phyloP scores from a whole-genome alignment of 2,329 filamentous ascomycete genomes.

The Akanthomyces lecanii region DNA sequence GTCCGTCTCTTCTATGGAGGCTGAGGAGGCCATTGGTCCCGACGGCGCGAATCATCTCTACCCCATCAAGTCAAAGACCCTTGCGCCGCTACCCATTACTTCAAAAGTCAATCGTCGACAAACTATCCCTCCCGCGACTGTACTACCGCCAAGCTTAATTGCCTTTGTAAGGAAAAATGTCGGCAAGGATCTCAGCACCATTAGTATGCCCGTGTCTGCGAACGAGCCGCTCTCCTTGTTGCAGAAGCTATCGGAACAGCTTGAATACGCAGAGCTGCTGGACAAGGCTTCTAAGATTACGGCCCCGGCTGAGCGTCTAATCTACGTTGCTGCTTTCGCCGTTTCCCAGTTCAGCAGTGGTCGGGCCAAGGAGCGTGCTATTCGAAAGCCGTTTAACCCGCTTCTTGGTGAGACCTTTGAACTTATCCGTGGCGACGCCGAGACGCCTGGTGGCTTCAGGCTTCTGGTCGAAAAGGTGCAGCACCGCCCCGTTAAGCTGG shows the following conservation, averaged over 20 bases:
- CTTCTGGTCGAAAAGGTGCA: conserved; percentile 94
- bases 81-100: conserved; percentile 72
- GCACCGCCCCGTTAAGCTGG: conserved; percentile 86
- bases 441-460: conserved; percentile 69
- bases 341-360: conserved; percentile 78
- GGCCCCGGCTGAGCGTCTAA: conserved; percentile 62
- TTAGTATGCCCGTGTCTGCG: conserved; percentile 94
- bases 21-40: conserved; percentile 53
- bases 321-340: conserved; percentile 87
- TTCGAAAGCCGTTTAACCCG: conserved; percentile 95
- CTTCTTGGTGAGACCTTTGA: conserved; percentile 96
- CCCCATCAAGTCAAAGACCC: conserved; percentile 68
- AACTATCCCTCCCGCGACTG: conserved; percentile 68
- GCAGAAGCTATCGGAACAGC: conserved; percentile 82
- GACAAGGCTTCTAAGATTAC: conserved; percentile 66
- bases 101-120: conserved; percentile 61
- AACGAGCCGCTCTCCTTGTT: conserved; percentile 89
- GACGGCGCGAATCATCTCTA: conserved; percentile 63
- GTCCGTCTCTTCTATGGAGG: conserved; percentile 56
- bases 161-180: conserved; percentile 96
- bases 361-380: conserved; percentile 82
- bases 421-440: conserved; percentile 77
- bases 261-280: conserved; percentile 85
- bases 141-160: conserved; percentile 84
- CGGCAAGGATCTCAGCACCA: conserved; percentile 92